A percentile compares a stretch with the other conserved stretches of the same genome.
Evolutionary conservation across 2,329 filamentous ascomycete genomes (phyloP).

Genomic region (Dactylellina haptotyla): DNA sequence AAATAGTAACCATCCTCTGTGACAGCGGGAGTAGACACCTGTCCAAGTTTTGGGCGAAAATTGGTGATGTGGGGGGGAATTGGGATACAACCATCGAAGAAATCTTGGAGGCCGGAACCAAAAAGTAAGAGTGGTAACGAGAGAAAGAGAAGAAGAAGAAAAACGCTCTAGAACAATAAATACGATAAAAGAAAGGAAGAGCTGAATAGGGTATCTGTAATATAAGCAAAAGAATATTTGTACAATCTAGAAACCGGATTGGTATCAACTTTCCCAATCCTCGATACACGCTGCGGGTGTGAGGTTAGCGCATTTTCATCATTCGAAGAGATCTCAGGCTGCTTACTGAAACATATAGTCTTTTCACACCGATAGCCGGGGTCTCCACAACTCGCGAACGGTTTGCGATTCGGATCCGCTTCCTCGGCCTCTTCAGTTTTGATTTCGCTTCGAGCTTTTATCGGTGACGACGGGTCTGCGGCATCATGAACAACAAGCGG

Average conservation of each 20-base stretch:
- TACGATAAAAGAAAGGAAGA: constrained; percentile 11
- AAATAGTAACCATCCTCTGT: constrained; percentile 84
- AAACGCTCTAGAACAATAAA: not conserved
- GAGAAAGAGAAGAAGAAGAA: not conserved
- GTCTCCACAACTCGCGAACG: constrained; percentile 36
- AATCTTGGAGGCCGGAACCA: constrained; percentile 61
- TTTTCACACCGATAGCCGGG: constrained; percentile 47
- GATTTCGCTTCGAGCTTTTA: not conserved
- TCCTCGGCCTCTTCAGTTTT: constrained; percentile 9
- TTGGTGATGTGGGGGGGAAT: constrained; percentile 71
- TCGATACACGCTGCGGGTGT: constrained; percentile 24
- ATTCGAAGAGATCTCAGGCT: not conserved
- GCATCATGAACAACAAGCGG: constrained; percentile 27
- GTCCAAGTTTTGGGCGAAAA: constrained; percentile 83
- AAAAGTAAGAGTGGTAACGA: not conserved
- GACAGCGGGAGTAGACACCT: constrained; percentile 84
- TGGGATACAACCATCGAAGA: constrained; percentile 68
- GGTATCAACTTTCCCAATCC: constrained; percentile 14
- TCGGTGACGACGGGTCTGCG: not conserved
- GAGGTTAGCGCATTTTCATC: constrained; percentile 14
- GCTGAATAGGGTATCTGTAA: constrained; percentile 23
- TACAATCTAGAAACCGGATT: constrained; percentile 20
- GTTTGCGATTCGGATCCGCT: not conserved
- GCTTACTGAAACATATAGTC: constrained; percentile 52
- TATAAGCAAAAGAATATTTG: constrained; percentile 12